Evolutionary conservation across 495 filamentous ascomycete genomes (phyloP).

Genomic region (Penicillium lagena): DNA sequence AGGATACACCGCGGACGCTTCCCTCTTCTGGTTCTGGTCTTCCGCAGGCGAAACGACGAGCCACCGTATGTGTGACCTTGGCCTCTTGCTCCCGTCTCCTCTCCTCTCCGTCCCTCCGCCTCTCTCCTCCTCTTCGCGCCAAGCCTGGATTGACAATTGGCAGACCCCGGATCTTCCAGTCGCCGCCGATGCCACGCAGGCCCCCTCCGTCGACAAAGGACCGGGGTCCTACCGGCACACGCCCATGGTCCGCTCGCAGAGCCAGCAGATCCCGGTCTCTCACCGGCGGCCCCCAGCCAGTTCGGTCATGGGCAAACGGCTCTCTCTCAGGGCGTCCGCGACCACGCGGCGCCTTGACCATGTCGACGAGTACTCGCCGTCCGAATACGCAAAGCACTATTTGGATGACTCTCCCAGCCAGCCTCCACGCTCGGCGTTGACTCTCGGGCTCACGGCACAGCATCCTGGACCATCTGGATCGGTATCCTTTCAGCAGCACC

Average conservation of each 20-base stretch:
- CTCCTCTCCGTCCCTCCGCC: conserved; percentile 12
- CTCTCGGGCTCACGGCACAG: conserved; percentile 23
- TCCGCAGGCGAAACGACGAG: conserved; percentile 41
- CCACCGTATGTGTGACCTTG: conserved; percentile 46
- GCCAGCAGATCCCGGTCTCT: conserved; percentile 36
- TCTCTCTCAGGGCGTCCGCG: conserved; percentile 27
- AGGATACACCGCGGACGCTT: conserved; percentile 39
- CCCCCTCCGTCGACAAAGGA: conserved; percentile 22
- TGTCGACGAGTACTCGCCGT: conserved; percentile 37
- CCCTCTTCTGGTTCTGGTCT: conserved; percentile 30
- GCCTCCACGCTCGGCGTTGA: conserved; percentile 19
- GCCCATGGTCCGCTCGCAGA: conserved; percentile 40
- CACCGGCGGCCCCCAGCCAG: conserved; percentile 23
- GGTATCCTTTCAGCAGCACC: conserved; percentile 10
- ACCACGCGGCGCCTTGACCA: conserved; percentile 26
- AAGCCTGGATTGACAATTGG: conserved; percentile 42
- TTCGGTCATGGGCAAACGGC: conserved; percentile 20
- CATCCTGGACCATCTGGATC: conserved; percentile 17
- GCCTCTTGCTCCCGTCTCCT: conserved; percentile 34
- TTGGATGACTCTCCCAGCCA: conserved; percentile 23
- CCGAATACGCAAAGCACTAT: conserved; percentile 34
- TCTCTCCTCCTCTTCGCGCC: conserved; percentile 17
- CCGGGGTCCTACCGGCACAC: conserved; percentile 26
- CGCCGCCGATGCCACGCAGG: conserved; percentile 30
- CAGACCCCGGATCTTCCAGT: conserved; percentile 40